phyloP scores from a whole-genome alignment of 1,139 yeast species.

The Candida sojae region DNA sequence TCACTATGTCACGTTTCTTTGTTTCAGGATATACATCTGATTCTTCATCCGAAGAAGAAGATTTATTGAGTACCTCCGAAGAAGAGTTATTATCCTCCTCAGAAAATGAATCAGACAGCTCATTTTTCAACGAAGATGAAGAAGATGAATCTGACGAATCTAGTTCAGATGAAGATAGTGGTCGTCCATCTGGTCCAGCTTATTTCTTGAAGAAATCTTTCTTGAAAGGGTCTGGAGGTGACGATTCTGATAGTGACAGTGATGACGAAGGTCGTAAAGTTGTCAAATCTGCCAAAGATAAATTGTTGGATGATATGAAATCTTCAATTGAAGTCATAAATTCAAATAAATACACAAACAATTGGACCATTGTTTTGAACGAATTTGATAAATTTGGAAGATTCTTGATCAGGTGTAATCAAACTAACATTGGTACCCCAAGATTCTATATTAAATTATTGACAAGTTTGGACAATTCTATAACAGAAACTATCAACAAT shows the following conservation, averaged over 20 bases:
- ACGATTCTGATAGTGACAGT: conserved; percentile 53
- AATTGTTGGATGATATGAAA: conserved; percentile 84
- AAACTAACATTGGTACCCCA: conserved; percentile 76
- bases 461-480: conserved; percentile 71
- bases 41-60: conserved; percentile 78
- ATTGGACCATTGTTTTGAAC: conserved; percentile 75
- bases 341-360: conserved; percentile 67
- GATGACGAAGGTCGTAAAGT: conserved; percentile 78
- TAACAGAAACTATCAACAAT: conserved; percentile 55
- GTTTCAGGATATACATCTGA: conserved; percentile 63
- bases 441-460: conserved; percentile 67
- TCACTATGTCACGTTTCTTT: conserved; percentile 73
- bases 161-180: conserved; percentile 43
- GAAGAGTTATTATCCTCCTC: conserved; percentile 57
- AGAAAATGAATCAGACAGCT: conserved; percentile 48
- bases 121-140: conserved; percentile 36
- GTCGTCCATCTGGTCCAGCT: conserved; percentile 52
- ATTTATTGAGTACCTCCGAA: conserved; percentile 66
- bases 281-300: conserved; percentile 92
- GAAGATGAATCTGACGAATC: conserved; percentile 44
- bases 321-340: conserved; percentile 68
- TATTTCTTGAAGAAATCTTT: conserved; percentile 60
- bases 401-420: conserved; percentile 65
- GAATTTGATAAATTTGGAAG: conserved; percentile 82
- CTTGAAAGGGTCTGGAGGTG: conserved; percentile 49